Base-by-base conservation (phyloP, 2,329 filamentous ascomycete species). In the Scedosporium dehoogii region DNA sequence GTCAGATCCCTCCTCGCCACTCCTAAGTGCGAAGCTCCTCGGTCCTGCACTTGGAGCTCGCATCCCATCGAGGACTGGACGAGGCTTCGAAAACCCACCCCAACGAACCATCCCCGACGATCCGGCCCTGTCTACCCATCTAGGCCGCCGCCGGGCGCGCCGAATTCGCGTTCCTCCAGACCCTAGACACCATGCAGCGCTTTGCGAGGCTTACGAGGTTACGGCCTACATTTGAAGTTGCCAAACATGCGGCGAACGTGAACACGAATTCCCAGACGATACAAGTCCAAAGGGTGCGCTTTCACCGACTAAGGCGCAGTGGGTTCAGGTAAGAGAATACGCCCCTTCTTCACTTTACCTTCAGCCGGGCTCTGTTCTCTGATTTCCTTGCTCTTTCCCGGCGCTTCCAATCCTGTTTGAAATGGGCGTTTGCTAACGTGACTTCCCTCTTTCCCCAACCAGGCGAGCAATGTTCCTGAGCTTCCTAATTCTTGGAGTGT, bases 401-500 rank as follows among this genome's bases (percentile, higher is more conserved):
- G 33, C 1, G 10, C 33, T 38, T 38, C 33, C 10, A 12, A 12
- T 2, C 2, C 4, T 38, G 33, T 38, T 38, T 38, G 10, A 14
- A 38, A 4, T 38, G 33, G 33, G 9, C 33, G 33, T 38, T 38
- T 38, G 33, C 33, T 38, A 6, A 38, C 33, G 33, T 12, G 33
- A 38, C 33, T 38, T 38, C 1, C 10, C 23, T 10, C 2, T 14
- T 14, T 55, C 6, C 51, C 1, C 21, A 23, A 23, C 4, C 16
- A 55, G 51, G 23, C 51, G 51, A 29, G 18, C 23, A 14, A 55
- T 55, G 51, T 18, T 18, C 51, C 18, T 55, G 12, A 55, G 72
- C 67, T 69, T 76, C 42, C 68, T 80, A 41, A 83, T 81, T 68
- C 70, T 71, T 27, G 73, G 70, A 9, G 68, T 78, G n/a, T 76